Base-by-base conservation (phyloP, 139 green algal genomes). In the Marvania coccoides region DNA sequence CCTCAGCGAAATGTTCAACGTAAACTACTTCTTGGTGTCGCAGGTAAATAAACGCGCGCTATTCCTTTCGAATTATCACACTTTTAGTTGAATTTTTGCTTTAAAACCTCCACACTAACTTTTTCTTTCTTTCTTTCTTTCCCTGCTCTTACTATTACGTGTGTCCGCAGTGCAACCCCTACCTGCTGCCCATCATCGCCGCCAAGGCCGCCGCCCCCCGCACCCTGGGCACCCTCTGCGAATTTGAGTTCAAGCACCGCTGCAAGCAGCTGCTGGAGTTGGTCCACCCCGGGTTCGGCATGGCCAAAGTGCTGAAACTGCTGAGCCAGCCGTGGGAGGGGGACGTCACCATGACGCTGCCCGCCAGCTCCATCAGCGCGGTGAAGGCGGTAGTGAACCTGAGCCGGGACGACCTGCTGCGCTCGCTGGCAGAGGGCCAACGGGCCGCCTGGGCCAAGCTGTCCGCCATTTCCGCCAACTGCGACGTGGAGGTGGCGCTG, bases 1-100 rank as follows among this genome's bases (percentile, higher is more conserved):
- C 6, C 73, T 97, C 23, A 78, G 71, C 2, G 89, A 93, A 67
- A 90, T 91, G 83, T 94, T 95, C 78, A 93, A 93, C 67, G 89
- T 88, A 42, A 94, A 95, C 78, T 89, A 95, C 75, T 95, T 93
- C 57, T 61, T 95, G 24, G 87, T 94, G 19, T 78, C 38, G 58
- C 88, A 93, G 74, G 61, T 66, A 42, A 46, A 42, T 23, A 3
- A 3, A 6, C 14, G 45, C 8, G 45, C 2, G n/a, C 12, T 29
- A 2, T 54, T 30, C 5, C 47, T 35, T 4, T 23, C 19, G 24
- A 56, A 56, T 23, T 26, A 31, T 3, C 3, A 26, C 47, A 7
- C 46, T 5, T 31, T 34, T 3, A n/a, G n/a, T n/a, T n/a, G n/a
- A n/a, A n/a, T n/a, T n/a, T n/a, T n/a, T n/a, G n/a, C n/a, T n/a